Conservation (phyloP, 345 rosid species). For the Dipteronia dyeriana region DNA sequence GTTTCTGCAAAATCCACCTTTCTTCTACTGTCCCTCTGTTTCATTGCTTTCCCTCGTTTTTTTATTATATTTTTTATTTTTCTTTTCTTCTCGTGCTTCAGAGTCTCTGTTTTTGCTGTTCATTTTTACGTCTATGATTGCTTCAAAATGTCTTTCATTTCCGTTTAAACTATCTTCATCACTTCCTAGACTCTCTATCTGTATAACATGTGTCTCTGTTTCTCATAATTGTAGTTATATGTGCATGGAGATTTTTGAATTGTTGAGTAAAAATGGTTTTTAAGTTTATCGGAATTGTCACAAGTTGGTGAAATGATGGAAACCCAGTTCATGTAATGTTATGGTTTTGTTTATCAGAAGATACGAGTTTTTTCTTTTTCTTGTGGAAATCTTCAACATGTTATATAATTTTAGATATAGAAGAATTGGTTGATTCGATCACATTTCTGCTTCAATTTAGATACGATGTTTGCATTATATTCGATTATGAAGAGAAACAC, state of each 20-base stretch:
- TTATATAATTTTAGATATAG: not conserved
- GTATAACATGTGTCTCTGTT: not conserved
- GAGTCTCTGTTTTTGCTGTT: not conserved
- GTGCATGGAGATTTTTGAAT: not conserved
- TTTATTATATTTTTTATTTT: too few relatives aligned
- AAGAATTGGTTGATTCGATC: conserved; percentile 6
- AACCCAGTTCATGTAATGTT: not conserved
- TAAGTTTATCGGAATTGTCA: not conserved
- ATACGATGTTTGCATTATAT: not conserved
- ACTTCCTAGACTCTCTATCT: not conserved
- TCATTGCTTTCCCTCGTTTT: not conserved
- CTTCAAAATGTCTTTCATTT: not conserved
- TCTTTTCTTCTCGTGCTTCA: not conserved
- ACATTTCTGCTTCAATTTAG: conserved; percentile 7
- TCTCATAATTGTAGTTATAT: not conserved
- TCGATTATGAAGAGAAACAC: not conserved
- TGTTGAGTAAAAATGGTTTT: not conserved
- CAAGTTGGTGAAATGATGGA: not conserved
- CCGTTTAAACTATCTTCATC: not conserved
- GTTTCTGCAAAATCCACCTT: not conserved
- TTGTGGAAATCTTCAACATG: not conserved
- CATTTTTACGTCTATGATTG: not conserved
- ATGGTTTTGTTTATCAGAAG: not conserved
- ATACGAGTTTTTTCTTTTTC: too few relatives aligned
- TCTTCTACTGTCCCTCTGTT: not conserved